Evolutionary conservation across 2,329 filamentous ascomycete species (phyloP), one percentile per base, ranked within the genome.

Genomic region (Aspergillus brunneoviolaceus): DNA sequence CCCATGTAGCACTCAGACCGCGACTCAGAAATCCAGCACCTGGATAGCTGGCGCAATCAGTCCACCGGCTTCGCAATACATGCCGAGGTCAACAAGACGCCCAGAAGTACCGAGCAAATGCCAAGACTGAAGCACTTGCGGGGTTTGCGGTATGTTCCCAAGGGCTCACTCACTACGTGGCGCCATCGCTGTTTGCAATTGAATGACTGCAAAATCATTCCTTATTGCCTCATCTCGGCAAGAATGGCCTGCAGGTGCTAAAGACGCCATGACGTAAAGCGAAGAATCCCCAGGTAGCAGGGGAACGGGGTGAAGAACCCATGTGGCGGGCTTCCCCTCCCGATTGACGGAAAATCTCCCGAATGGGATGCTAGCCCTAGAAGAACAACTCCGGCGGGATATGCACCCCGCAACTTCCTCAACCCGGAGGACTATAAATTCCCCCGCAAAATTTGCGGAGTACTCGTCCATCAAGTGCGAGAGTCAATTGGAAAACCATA

Each of bases 281-380:
- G 6, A n/a, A 16, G 3, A 45, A 0, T 45, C 39, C 6, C n/a
- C 39, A 9, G 5, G 7, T 19, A 7, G 39, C n/a, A 2, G 16
- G n/a, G 3, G 7, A 7, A 45, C 2, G 11, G 11, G 23, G 4
- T 29, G 23, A 29, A 25, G 21, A 50, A 19, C 14, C 21, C 23
- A 29, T 29, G 19, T 31, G 49, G 49, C 25, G 5, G 21, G 2
- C 49, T 50, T 6, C 21, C 6, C 49, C 23, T 50, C 49, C 49
- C 49, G 49, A 50, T 50, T 50, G 49, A 50, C 49, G 49, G 49
- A 50, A 50, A 50, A 50, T 50, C 29, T 29, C 49, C 49, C 49
- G 14, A 29, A 29, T 29, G 49, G 49, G 49, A 50, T 27, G 25
- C 31, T 29, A 50, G 39, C 39, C 39, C 39, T 45, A 45, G 5